Evolutionary conservation across 495 filamentous ascomycete species (phyloP), one percentile per base, ranked within the genome.

Genomic region (Podospora pseudocomata): DNA sequence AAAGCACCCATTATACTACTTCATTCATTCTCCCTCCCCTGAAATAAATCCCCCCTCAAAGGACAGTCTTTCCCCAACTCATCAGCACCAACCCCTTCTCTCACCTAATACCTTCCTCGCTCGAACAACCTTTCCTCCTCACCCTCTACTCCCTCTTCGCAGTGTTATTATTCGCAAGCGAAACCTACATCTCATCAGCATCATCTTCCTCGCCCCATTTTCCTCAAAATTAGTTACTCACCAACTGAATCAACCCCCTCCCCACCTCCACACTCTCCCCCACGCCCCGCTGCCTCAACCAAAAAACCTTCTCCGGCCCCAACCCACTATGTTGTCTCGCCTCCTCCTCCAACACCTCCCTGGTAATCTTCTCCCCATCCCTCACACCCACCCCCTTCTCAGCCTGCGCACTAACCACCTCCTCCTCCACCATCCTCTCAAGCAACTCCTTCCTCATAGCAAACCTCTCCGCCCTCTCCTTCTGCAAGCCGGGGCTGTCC

Each of bases 401-500:
- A 34, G 34, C 39, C 65, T 62, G 32, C 30, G 5, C 63, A 39
- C 64, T 76, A 78, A 27, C 80, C 2, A 75, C 56, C 64, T 64
- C 85, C 81, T 60, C 44, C 23, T 67, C 67, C 61, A 63, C 72
- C 20, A 78, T 86, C 74, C 90, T 87, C 67, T 92, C 86, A 5
- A 94, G 79, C 44, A 80, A 68, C n/a, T 77, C 69, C 4, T 82
- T 75, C 1, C 93, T 92, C 58, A 97, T 76, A 0, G 93, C 94
- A 20, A 89, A 79, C 15, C 85, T 92, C 76, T 93, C 88, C 67
- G 87, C 84, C 78, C 96, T 97, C 53, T 84, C 78, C 66, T 85
- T 87, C 71, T 91, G 88, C 55, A 94, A 79, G 19, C 94, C 93
- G 0, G 93, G 91, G 5, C 87, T 90, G 72, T 97, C 94, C 23